phyloP scores from a whole-genome alignment of 1,139 yeast genomes.

The Suhomyces bolitotheri region DNA sequence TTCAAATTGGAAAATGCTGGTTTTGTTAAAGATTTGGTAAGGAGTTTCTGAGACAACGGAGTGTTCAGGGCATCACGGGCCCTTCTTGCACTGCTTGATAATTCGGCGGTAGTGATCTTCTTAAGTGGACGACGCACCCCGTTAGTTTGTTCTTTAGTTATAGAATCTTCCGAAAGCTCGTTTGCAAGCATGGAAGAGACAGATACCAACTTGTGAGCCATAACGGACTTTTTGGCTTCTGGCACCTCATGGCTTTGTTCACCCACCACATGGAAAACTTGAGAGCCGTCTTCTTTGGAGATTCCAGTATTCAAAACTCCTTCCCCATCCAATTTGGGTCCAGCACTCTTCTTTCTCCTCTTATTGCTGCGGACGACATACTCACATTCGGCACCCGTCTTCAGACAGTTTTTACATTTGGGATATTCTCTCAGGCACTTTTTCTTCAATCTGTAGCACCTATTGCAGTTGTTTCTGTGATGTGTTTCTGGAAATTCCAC shows the following conservation, averaged over 20 bases:
- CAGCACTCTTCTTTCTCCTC: slow-evolving; percentile 19
- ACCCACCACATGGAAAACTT: slow-evolving; percentile 4
- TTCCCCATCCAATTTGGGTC: slow-evolving; percentile 7
- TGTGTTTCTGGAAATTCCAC: slow-evolving; percentile 28
- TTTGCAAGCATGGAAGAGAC: slow-evolving; percentile 17
- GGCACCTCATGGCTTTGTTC: not conserved
- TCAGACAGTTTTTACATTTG: slow-evolving; percentile 37
- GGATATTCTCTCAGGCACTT: slow-evolving; percentile 44
- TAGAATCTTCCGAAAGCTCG: slow-evolving; percentile 7
- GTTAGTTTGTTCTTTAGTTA: not conserved
- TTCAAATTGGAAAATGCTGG: slow-evolving; percentile 20
- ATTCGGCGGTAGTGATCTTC: slow-evolving; percentile 12
- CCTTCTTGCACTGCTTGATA: slow-evolving; percentile 12
- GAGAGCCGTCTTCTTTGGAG: slow-evolving; percentile 7
- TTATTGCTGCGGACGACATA: slow-evolving; percentile 36
- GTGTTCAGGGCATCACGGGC: slow-evolving; percentile 8
- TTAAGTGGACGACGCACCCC: slow-evolving; percentile 8
- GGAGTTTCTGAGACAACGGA: slow-evolving; percentile 11
- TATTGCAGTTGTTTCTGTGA: slow-evolving; percentile 39
- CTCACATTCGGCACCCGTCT: slow-evolving; percentile 39
- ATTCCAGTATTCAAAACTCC: slow-evolving; percentile 6
- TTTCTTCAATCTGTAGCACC: slow-evolving; percentile 47
- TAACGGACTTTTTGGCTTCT: slow-evolving; percentile 4
- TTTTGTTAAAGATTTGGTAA: slow-evolving; percentile 9
- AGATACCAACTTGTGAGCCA: slow-evolving; percentile 16